Evolutionary conservation across 2,329 filamentous ascomycete species (phyloP).

Genomic region (Aureobasidium melanogenum): DNA sequence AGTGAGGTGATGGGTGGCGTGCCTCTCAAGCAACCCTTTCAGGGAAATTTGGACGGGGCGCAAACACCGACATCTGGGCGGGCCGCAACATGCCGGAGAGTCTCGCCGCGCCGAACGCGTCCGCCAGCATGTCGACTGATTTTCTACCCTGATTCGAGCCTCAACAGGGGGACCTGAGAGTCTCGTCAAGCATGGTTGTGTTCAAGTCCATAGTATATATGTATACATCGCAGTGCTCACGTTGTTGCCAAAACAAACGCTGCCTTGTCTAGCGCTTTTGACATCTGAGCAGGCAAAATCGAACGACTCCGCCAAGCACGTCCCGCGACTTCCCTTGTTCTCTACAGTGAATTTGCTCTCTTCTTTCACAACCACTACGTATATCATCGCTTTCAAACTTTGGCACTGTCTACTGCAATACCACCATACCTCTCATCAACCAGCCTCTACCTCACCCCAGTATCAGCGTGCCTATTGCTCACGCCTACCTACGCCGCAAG

Average conservation of each 20-base stretch:
- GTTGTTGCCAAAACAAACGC: background rate
- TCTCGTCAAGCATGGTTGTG: background rate
- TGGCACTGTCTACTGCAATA: background rate
- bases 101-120: background rate
- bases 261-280: background rate
- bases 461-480: background rate
- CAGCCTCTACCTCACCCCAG: background rate
- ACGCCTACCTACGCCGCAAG: background rate
- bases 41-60: conserved; percentile 2
- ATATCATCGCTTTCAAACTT: background rate
- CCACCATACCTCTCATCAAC: background rate
- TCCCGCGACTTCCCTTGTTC: background rate
- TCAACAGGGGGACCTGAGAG: no score
- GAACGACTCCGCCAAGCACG: background rate
- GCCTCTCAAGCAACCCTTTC: background rate
- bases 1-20: conserved; percentile 6
- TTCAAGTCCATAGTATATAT: no score
- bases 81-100: background rate
- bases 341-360: background rate
- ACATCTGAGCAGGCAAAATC: background rate
- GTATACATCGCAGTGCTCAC: no score
- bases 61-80: background rate
- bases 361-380: background rate
- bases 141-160: background rate
- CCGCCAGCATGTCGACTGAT: background rate